phyloP scores from a whole-genome alignment of 2,329 filamentous ascomycete genomes.

The Aspergillus sp. region DNA sequence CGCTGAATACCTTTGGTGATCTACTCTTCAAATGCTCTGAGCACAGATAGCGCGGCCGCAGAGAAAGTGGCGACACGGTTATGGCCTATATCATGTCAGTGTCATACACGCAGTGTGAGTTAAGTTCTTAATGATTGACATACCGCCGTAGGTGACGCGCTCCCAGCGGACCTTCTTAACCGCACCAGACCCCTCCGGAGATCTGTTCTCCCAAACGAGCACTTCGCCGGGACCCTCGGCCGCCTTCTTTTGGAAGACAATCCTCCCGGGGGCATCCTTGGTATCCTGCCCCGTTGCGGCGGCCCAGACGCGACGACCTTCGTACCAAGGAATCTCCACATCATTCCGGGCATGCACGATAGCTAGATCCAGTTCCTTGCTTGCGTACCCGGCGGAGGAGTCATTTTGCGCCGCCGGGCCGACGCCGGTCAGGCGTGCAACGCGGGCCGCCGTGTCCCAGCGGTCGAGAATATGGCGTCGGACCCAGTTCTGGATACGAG shows the following conservation, averaged over 20 bases:
- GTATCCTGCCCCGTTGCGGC: slow-evolving; percentile 34
- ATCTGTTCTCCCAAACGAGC: slow-evolving; percentile 38
- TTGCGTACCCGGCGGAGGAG: slow-evolving; percentile 54
- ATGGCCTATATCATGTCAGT: slow-evolving; percentile 30
- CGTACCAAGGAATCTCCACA: slow-evolving; percentile 71
- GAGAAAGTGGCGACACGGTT: slow-evolving; percentile 43
- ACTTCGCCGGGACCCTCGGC: slow-evolving; percentile 32
- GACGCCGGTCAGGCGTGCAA: slow-evolving; percentile 48
- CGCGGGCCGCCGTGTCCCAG: slow-evolving; percentile 71
- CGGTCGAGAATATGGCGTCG: slow-evolving; percentile 69
- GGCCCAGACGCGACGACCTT: slow-evolving; percentile 42
- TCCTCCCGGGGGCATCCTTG: slow-evolving; percentile 24
- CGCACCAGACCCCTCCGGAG: slow-evolving; percentile 11
- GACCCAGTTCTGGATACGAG: slow-evolving; percentile 62
- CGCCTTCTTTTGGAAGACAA: slow-evolving; percentile 30
- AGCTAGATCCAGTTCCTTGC: slow-evolving; percentile 60
- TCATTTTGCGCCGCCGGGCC: slow-evolving; percentile 35
- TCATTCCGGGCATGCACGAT: slow-evolving; percentile 82
- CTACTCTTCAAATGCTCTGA: slow-evolving; percentile 39
- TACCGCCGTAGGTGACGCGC: slow-evolving; percentile 44
- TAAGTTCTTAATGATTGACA: slow-evolving; percentile 12
- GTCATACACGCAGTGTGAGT: neutral
- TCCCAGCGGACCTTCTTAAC: slow-evolving; percentile 46
- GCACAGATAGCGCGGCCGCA: slow-evolving; percentile 36
- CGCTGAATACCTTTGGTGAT: neutral